phyloP scores from a whole-genome alignment of 2,329 filamentous ascomycete species.

The Pseudopyrenochaeta lycopersici region DNA sequence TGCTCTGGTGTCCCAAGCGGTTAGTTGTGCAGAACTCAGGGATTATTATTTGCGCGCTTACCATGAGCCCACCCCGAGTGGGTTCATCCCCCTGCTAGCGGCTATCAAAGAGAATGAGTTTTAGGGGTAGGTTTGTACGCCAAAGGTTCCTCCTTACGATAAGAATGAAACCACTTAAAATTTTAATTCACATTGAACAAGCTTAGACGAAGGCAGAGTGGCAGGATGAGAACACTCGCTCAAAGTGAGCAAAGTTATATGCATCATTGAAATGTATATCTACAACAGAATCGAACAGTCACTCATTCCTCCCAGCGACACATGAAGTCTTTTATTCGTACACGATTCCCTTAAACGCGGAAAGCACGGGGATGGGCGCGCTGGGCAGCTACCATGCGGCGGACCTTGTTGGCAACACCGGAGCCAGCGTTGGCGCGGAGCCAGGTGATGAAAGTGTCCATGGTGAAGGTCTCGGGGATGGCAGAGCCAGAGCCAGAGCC shows the following conservation, averaged over 20 bases:
- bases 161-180: too few relatives aligned
- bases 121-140: too few relatives aligned
- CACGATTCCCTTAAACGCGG: constrained; percentile 21
- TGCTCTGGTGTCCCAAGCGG: too few relatives aligned
- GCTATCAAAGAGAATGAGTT: too few relatives aligned
- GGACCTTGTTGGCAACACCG: constrained; percentile 30
- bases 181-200: too few relatives aligned
- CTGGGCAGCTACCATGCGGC: constrained; percentile 32
- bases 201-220: too few relatives aligned
- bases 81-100: too few relatives aligned
- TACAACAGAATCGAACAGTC: constrained; percentile 38
- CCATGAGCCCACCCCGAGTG: too few relatives aligned
- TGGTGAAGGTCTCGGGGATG: constrained; percentile 42
- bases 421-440: constrained; percentile 38
- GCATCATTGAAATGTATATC: constrained; percentile 37
- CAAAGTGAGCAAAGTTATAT: constrained; percentile 17
- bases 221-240: not conserved
- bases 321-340: not conserved
- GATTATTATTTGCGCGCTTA: too few relatives aligned
- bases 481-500: constrained; percentile 17
- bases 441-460: constrained; percentile 45
- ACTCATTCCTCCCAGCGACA: constrained; percentile 8
- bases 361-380: constrained; percentile 41
- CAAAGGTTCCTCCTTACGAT: too few relatives aligned
- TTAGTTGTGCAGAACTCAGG: too few relatives aligned